phyloP scores from a whole-genome alignment of 2,329 filamentous ascomycete genomes.

The Septoria petroselini region DNA sequence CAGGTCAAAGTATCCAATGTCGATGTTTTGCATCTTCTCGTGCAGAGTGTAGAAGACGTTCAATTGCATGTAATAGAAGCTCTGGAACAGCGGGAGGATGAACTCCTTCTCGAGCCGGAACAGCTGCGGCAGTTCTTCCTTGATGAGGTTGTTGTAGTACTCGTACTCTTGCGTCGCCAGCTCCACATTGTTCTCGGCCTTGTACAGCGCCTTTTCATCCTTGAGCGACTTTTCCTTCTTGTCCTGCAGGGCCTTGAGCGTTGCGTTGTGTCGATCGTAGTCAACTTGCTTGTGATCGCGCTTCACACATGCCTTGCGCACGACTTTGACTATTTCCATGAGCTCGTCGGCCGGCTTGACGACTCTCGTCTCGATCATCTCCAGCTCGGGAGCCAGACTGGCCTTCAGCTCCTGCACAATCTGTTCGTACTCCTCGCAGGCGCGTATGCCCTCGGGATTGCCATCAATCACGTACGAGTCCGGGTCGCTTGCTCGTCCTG shows the following conservation, averaged over 20 bases:
- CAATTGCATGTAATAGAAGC: constrained; percentile 99
- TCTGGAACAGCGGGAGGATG: constrained; percentile 95
- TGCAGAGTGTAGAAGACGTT: constrained; percentile 99
- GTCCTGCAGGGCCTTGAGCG: constrained; percentile 90
- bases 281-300: constrained; percentile 97
- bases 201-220: constrained; percentile 96
- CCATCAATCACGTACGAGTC: constrained; percentile 76
- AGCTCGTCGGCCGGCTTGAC: constrained; percentile 92
- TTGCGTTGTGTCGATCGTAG: constrained; percentile 79
- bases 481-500: constrained; percentile 89
- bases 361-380: constrained; percentile 92
- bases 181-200: constrained; percentile 88
- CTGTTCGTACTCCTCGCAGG: constrained; percentile 92
- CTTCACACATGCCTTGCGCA: constrained; percentile 83
- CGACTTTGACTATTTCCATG: constrained; percentile 89
- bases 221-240: constrained; percentile 96
- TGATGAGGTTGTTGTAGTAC: constrained; percentile 95
- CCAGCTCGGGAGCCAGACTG: constrained; percentile 83
- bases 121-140: constrained; percentile 89
- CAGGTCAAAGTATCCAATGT: constrained; percentile 97
- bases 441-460: constrained; percentile 87
- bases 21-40: constrained; percentile 94
- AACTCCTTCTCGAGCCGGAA: constrained; percentile 90
- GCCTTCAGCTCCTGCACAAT: constrained; percentile 88
- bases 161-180: constrained; percentile 92